A percentile compares a stretch with the other conserved stretches of the same genome.
Conservation (phyloP, 768 basidiomycete species). For the Cystofilobasidium capitatum region DNA sequence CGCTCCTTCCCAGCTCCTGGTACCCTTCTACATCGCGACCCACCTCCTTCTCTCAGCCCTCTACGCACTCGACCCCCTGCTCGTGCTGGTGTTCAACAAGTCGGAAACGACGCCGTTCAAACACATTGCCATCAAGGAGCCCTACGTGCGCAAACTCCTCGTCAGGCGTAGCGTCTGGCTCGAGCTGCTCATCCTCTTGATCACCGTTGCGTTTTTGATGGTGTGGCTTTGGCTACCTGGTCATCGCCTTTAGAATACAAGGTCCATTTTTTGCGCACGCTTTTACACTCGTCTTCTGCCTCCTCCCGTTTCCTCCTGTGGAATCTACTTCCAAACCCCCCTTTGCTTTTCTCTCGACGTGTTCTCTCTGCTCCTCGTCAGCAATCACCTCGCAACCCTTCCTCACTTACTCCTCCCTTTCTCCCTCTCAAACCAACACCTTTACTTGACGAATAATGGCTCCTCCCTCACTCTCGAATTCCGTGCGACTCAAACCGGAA, state of each 20-base stretch:
- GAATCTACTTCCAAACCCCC: too few relatives aligned
- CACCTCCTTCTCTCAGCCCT: conserved; percentile 90
- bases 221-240: conserved; percentile 96
- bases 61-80: conserved; percentile 92
- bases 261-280: background rate
- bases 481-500: too few relatives aligned
- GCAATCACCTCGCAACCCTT: too few relatives aligned
- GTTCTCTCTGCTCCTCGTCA: too few relatives aligned
- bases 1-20: conserved; percentile 60
- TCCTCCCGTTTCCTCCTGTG: too few relatives aligned
- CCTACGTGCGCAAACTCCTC: conserved; percentile 84
- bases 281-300: background rate
- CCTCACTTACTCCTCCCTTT: too few relatives aligned
- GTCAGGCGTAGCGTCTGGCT: conserved; percentile 89
- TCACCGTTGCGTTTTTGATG: conserved; percentile 72
- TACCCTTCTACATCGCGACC: conserved; percentile 80
- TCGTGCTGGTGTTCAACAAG: conserved; percentile 74
- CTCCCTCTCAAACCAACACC: too few relatives aligned
- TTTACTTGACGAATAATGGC: too few relatives aligned
- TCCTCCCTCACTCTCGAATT: too few relatives aligned
- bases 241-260: conserved; percentile 55
- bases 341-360: too few relatives aligned
- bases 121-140: conserved; percentile 80
- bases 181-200: conserved; percentile 45
- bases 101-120: conserved; percentile 97